These are phyloP conservation scores for Xeromyces bisporus DNA, from an alignment of 495 filamentous ascomycete species.

Conservation along the genomic window DNA sequence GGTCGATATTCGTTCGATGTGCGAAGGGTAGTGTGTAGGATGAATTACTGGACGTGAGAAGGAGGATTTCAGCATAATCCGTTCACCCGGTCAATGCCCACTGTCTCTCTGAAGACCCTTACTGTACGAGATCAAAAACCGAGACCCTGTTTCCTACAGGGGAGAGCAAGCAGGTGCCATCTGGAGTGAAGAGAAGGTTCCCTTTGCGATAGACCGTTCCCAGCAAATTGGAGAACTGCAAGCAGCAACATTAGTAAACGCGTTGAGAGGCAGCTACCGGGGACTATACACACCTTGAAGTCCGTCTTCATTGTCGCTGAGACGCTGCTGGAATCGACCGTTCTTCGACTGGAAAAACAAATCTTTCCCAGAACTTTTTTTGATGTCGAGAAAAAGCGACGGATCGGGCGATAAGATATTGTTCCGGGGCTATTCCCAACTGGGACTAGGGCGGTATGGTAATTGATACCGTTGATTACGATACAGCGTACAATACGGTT, in stretches of 20 bases:
- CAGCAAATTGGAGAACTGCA: conserved; percentile 89
- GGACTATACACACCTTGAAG: conserved; percentile 48
- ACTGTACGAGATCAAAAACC: conserved; percentile 93
- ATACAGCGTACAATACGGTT: background rate
- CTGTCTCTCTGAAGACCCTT: conserved; percentile 18
- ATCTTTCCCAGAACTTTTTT: conserved; percentile 2
- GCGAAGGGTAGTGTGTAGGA: conserved; percentile 89
- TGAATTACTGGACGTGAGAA: conserved; percentile 77
- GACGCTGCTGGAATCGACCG: no score
- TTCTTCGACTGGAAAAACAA: conserved; percentile 2
- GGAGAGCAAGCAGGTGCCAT: conserved; percentile 90
- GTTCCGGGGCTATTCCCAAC: conserved; percentile 10
- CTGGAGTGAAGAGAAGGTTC: conserved; percentile 90
- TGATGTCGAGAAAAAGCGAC: background rate
- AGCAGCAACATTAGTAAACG: conserved; percentile 1
- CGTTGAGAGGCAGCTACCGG: background rate
- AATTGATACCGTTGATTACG: background rate
- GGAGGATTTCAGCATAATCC: no score
- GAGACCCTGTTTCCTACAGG: conserved; percentile 93
- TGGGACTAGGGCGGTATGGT: conserved; percentile 4
- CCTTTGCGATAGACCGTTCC: conserved; percentile 96
- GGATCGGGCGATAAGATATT: conserved; percentile 12
- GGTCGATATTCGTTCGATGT: conserved; percentile 81
- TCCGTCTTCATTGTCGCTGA: conserved; percentile 75
- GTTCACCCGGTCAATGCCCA: no score